These are phyloP conservation scores for Monascus purpureus DNA, from an alignment of 495 filamentous ascomycete genomes.

Conservation along the genomic window DNA sequence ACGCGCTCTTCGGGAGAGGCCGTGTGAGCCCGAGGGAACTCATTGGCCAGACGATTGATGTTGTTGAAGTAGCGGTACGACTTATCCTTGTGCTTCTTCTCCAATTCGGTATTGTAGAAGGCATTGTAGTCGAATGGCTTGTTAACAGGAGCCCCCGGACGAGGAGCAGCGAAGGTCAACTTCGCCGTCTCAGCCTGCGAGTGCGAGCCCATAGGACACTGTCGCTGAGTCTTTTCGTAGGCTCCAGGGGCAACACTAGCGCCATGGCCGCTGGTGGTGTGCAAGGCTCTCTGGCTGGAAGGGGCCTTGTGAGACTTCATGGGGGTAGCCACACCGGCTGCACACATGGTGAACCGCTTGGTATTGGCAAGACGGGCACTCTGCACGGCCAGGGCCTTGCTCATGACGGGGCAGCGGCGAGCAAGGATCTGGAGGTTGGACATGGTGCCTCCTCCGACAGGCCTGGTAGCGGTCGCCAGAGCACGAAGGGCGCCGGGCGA, in stretches of 20 bases:
- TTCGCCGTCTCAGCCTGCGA: slow-evolving; percentile 10
- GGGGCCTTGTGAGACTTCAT: slow-evolving; percentile 13
- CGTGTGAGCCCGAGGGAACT: slow-evolving; percentile 92
- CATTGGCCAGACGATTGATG: slow-evolving; percentile 94
- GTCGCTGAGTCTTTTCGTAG: too few relatives aligned
- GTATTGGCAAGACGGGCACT: slow-evolving; percentile 42
- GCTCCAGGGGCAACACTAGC: slow-evolving; percentile 49
- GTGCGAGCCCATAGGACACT: too few relatives aligned
- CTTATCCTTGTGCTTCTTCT: slow-evolving; percentile 99
- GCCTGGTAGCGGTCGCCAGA: slow-evolving; percentile 66
- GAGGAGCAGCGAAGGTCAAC: slow-evolving; percentile 19
- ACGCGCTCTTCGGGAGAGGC: slow-evolving; percentile 73
- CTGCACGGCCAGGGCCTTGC: slow-evolving; percentile 88
- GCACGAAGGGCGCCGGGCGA: slow-evolving; percentile 80
- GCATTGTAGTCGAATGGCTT: slow-evolving; percentile 74
- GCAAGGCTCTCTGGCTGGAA: slow-evolving; percentile 53
- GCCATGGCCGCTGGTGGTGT: slow-evolving; percentile 60
- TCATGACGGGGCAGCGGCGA: slow-evolving; percentile 95
- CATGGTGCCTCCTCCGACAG: slow-evolving; percentile 75
- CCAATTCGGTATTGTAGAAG: slow-evolving; percentile 78
- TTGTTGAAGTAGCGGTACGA: slow-evolving; percentile 99
- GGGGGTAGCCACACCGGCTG: slow-evolving; percentile 17
- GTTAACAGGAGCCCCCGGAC: slow-evolving; percentile 27
- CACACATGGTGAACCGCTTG: slow-evolving; percentile 31
- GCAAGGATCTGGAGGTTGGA: slow-evolving; percentile 92